A percentile compares a stretch with the other conserved stretches of the same genome.
Conservation (phyloP, 768 basidiomycete genomes). For the Suillus subluteus region DNA sequence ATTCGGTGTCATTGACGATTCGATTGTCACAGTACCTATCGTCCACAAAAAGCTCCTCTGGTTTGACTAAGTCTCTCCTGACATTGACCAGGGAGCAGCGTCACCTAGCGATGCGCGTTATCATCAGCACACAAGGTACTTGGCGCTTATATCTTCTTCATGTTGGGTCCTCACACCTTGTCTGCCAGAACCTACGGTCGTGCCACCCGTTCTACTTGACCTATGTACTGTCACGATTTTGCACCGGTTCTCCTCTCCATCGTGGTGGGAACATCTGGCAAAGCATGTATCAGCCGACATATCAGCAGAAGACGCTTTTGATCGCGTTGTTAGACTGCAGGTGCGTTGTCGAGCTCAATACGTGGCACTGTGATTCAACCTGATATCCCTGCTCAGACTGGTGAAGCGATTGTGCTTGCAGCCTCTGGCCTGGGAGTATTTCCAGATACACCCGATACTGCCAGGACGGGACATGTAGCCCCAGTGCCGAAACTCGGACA, state of each 20-base stretch:
- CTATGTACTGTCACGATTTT: slow-evolving; percentile 67
- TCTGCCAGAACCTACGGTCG: slow-evolving; percentile 67
- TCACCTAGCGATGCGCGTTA: slow-evolving; percentile 70
- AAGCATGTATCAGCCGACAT: slow-evolving; percentile 72
- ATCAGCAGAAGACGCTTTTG: slow-evolving; percentile 60
- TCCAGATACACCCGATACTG: slow-evolving; percentile 22
- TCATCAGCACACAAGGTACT: slow-evolving; percentile 75
- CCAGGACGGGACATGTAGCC: slow-evolving; percentile 7
- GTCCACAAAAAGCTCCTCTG: slow-evolving; percentile 44
- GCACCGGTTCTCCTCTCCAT: slow-evolving; percentile 75
- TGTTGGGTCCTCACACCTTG: background rate
- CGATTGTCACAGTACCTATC: slow-evolving; percentile 58
- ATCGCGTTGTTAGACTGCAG: slow-evolving; percentile 66
- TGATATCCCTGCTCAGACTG: slow-evolving; percentile 50
- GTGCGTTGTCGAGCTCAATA: slow-evolving; percentile 38
- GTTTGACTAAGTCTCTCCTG: slow-evolving; percentile 61
- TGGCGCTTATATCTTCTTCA: slow-evolving; percentile 7
- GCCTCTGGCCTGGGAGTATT: slow-evolving; percentile 61
- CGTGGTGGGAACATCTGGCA: slow-evolving; percentile 73
- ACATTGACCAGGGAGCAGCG: slow-evolving; percentile 70
- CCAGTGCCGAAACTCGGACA: slow-evolving; percentile 41
- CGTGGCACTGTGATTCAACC: background rate
- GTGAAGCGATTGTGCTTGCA: slow-evolving; percentile 70
- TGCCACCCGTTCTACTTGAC: slow-evolving; percentile 68
- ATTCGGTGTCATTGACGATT: background rate